Evolutionary conservation across 2,329 filamentous ascomycete genomes (phyloP).

Genomic region (Daldinia sp.): DNA sequence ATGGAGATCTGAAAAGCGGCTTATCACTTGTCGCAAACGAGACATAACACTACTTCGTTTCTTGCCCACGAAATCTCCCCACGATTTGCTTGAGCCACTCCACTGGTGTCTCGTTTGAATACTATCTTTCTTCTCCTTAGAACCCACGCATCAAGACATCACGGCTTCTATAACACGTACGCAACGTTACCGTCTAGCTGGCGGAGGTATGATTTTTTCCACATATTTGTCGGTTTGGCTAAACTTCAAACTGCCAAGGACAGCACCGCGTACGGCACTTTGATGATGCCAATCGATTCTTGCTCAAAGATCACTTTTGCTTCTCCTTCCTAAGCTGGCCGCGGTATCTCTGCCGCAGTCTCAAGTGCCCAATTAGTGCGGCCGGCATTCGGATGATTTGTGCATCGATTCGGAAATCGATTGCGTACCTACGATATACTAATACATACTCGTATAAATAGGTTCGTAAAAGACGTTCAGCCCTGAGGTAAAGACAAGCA

Average conservation of each 20-base stretch:
- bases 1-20: slow-evolving; percentile 18
- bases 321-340: slow-evolving; percentile 35
- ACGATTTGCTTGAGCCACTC: slow-evolving; percentile 33
- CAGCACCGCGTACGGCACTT: slow-evolving; percentile 37
- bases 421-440: slow-evolving; percentile 9
- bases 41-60: slow-evolving; percentile 26
- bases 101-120: slow-evolving; percentile 31
- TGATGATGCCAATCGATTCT: slow-evolving; percentile 27
- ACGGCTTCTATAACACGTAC: slow-evolving; percentile 11
- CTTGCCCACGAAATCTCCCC: slow-evolving; percentile 15
- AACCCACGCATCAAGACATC: slow-evolving; percentile 13
- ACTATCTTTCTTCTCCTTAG: slow-evolving; percentile 23
- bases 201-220: slow-evolving; percentile 37
- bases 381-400: slow-evolving; percentile 25
- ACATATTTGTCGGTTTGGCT: slow-evolving; percentile 42
- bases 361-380: slow-evolving; percentile 23
- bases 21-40: slow-evolving; percentile 26
- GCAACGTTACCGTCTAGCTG: slow-evolving; percentile 41
- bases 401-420: slow-evolving; percentile 31
- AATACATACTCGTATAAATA: slow-evolving; percentile 21
- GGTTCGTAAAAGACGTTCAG: slow-evolving; percentile 16
- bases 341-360: slow-evolving; percentile 28
- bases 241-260: slow-evolving; percentile 44
- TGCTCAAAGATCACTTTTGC: slow-evolving; percentile 21
- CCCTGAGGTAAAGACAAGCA: slow-evolving; percentile 18